Evolutionary conservation across 495 filamentous ascomycete species (phyloP).

Genomic region (Lineolata rhizophorae): DNA sequence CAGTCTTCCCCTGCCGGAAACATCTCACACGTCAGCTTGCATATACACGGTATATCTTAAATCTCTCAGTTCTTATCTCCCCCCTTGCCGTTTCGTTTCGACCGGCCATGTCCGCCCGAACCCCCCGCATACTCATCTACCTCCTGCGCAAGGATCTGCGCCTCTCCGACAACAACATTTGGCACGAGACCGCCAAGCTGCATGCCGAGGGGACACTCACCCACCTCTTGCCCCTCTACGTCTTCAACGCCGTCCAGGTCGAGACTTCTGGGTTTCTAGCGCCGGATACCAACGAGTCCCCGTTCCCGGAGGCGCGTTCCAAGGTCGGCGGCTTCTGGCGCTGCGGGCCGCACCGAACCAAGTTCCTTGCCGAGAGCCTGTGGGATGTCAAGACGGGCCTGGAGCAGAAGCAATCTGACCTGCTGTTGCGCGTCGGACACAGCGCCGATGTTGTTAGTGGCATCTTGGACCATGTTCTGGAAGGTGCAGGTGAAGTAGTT

Average conservation of each 20-base stretch:
- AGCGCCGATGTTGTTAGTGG: slow-evolving; percentile 27
- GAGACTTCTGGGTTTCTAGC: slow-evolving; percentile 46
- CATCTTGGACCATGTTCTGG: slow-evolving; percentile 22
- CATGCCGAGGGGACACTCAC: slow-evolving; percentile 29
- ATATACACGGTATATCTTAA: no score
- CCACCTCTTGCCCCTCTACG: slow-evolving; percentile 42
- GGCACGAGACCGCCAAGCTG: slow-evolving; percentile 27
- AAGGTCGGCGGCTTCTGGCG: slow-evolving; percentile 37
- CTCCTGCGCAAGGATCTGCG: slow-evolving; percentile 45
- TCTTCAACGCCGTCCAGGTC: slow-evolving; percentile 40
- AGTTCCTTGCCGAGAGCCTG: slow-evolving; percentile 42
- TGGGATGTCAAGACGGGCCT: slow-evolving; percentile 42
- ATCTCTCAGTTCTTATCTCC: no score
- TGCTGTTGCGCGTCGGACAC: slow-evolving; percentile 40
- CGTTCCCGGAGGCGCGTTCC: slow-evolving; percentile 36
- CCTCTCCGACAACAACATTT: slow-evolving; percentile 42
- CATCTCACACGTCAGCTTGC: no score
- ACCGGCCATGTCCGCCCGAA: no score
- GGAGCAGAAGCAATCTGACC: slow-evolving; percentile 28
- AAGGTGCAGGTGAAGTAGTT: slow-evolving; percentile 16
- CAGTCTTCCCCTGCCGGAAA: no score
- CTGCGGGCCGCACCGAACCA: slow-evolving; percentile 43
- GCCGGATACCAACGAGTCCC: slow-evolving; percentile 15
- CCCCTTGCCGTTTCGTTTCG: no score
- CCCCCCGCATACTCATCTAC: slow-evolving; percentile 32